Conservation (phyloP, 345 rosid genomes). For the Acer yangbiense region DNA sequence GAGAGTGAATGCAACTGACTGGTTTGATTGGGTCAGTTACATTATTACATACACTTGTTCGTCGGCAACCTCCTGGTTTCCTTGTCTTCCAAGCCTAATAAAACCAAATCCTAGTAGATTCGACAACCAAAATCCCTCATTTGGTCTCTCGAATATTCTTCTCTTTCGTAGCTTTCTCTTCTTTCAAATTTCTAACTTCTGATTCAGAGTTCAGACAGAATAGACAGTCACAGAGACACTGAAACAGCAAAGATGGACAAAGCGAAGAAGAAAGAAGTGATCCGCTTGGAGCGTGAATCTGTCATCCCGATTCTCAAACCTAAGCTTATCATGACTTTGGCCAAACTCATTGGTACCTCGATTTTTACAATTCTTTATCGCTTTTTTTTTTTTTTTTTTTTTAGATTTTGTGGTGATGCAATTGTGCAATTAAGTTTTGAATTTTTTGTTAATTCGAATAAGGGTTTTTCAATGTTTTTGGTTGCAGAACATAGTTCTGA, state of each 20-base stretch:
- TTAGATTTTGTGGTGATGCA: neutral
- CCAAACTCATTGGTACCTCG: constrained; percentile 78
- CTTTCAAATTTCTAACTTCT: neutral
- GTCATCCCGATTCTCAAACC: constrained; percentile 93
- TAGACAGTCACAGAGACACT: neutral
- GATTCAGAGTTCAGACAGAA: neutral
- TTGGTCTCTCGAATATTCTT: constrained; percentile 27
- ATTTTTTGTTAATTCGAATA: neutral
- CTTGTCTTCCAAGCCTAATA: constrained; percentile 6
- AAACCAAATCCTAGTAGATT: neutral
- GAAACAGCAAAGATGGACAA: constrained; percentile 17
- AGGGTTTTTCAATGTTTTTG: neutral
- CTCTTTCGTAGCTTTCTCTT: neutral
- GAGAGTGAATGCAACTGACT: neutral
- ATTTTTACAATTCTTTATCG: neutral
- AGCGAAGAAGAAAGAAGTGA: constrained; percentile 58
- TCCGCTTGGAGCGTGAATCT: constrained; percentile 86
- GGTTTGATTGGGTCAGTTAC: neutral
- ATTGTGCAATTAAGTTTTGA: neutral
- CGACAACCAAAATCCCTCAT: neutral
- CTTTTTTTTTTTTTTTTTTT: neutral
- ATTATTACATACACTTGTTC: neutral
- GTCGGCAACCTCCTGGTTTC: neutral
- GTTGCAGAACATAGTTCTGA: constrained; percentile 66
- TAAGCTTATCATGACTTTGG: constrained; percentile 88